Conservation (phyloP, 176 grass and related monocot species). For the Carex myosuroides region DNA sequence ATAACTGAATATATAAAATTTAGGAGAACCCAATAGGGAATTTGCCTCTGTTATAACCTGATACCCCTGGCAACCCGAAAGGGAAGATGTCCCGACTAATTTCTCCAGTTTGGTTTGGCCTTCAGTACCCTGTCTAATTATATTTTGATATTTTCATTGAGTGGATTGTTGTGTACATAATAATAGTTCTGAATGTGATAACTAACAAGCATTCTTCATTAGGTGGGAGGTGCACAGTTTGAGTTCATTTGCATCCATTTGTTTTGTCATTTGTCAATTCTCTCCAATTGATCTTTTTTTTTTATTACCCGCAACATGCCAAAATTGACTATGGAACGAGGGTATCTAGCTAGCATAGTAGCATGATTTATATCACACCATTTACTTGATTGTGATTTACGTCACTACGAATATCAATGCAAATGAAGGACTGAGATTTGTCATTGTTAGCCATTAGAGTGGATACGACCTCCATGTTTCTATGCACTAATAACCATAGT, state of each 20-base stretch:
- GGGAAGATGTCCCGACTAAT: no score
- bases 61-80: neutral
- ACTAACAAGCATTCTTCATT: no score
- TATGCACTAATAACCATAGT: neutral
- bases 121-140: neutral
- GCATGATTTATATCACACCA: neutral
- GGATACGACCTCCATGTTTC: no score
- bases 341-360: neutral
- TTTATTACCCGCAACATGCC: neutral
- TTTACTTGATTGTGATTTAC: neutral
- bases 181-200: neutral
- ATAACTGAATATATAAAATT: neutral
- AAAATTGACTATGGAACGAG: neutral
- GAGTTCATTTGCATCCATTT: neutral
- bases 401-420: neutral
- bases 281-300: neutral
- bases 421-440: neutral
- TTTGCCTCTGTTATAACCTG: neutral
- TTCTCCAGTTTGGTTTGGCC: neutral
- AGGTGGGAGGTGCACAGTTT: neutral
- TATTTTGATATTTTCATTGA: neutral
- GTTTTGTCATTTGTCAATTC: neutral
- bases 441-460: neutral
- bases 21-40: neutral
- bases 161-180: neutral